Base-by-base conservation (phyloP, 352 stramenopile genomes). In the Aphanomyces invadans region DNA sequence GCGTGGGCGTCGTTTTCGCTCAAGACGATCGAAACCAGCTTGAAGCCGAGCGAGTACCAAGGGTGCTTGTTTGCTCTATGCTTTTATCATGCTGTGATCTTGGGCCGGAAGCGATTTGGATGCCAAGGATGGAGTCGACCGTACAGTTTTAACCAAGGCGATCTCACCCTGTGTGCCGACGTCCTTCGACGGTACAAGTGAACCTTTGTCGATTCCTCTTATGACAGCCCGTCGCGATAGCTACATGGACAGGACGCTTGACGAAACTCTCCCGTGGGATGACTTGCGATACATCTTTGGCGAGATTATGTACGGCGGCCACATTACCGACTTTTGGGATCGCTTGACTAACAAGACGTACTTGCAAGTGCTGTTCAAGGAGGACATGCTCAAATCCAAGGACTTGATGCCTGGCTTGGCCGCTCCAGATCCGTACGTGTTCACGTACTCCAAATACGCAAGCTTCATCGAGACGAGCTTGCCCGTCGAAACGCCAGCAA, bases 81-180 rank as follows among this genome's bases (percentile, higher is more conserved):
- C 73, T 97, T 96, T 77, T 98, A 97, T 75, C 92, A 98, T 61
- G 87, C 87, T 15, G 76, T 98, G 23, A 84, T 98, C 1, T 77
- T 97, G 36, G 92, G 92, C 29, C 76, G 92, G 10, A 73, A 87
- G 21, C 75, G 91, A 29, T 98, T 98, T 69, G 92, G 92, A 9
- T 80, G 71, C 10, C 92, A 98, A 73, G 92, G 92, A 36, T 98
- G 92, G 92, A 96, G 83, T 51, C 78, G 92, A 19, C 74, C 80
- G 59, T 98, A 98, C 70, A 95, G 80, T 61, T 98, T 98, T 76
- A 98, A 97, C 70, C 97, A 88, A 5, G 92, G 92, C 38, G 92
- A 98, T 33, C 71, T 98, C n/a, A 82, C 91, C 28, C 97, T 98
- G 55, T 98, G 92, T 67, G 79, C 83, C 2, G 83, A 92, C 55